These are phyloP conservation scores for Penicillium paxilli DNA, from an alignment of 495 filamentous ascomycete genomes.

Conservation along the genomic window DNA sequence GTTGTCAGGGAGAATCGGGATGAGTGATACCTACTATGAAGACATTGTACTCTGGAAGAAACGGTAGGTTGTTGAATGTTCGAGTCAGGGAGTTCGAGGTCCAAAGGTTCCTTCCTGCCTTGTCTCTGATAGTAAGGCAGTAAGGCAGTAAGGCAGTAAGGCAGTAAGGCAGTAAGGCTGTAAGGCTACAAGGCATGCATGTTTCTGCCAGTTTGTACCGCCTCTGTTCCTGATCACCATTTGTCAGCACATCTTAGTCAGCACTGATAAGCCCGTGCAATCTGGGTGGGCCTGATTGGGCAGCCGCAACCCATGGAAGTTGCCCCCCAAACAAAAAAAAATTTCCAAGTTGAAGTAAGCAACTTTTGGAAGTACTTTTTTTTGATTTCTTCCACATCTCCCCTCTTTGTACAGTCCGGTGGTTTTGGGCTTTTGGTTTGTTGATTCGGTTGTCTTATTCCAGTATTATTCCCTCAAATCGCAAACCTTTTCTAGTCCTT, in stretches of 20 bases:
- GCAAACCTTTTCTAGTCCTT: not conserved
- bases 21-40: no score
- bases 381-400: slow-evolving; percentile 3
- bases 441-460: not conserved
- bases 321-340: slow-evolving; percentile 26
- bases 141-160: not conserved
- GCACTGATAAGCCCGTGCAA: not conserved
- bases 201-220: not conserved
- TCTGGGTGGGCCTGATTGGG: not conserved
- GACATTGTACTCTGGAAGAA: no score
- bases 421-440: not conserved
- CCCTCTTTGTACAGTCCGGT: slow-evolving; percentile 7
- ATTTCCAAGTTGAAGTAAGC: slow-evolving; percentile 24
- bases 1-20: no score
- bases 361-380: slow-evolving; percentile 1
- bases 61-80: no score
- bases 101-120: no score
- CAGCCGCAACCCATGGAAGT: no score
- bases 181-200: not conserved
- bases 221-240: not conserved
- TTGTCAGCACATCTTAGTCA: not conserved
- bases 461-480: not conserved
- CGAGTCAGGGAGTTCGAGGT: no score
- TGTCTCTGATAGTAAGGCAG: no score
- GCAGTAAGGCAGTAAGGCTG: not conserved